A percentile compares a stretch with the other conserved stretches of the same genome.
phyloP scores from a whole-genome alignment of 306 rosid species.

The Castanea sativa region DNA sequence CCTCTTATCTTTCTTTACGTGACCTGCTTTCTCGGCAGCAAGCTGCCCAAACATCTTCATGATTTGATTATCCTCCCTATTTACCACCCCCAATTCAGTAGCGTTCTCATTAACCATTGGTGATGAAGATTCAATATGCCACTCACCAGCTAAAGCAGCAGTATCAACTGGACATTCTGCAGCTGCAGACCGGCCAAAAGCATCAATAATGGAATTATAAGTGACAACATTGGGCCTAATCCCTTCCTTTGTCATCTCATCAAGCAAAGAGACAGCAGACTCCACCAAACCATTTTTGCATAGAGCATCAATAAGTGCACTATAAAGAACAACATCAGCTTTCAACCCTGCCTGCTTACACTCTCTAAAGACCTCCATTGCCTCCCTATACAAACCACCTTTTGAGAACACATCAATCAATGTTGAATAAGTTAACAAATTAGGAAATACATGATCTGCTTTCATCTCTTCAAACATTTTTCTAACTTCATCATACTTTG shows the following conservation, averaged over 20 bases:
- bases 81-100: constrained; percentile 13
- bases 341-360: constrained; percentile 66
- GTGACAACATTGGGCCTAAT: constrained; percentile 85
- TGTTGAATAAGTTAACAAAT: constrained; percentile 79
- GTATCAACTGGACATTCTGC: constrained; percentile 30
- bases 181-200: constrained; percentile 54
- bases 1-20: constrained; percentile 37
- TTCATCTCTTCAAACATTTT: constrained; percentile 61
- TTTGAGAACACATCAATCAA: constrained; percentile 75
- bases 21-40: constrained; percentile 59
- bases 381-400: constrained; percentile 72
- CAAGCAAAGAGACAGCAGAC: constrained; percentile 75
- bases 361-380: constrained; percentile 63
- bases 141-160: constrained; percentile 22
- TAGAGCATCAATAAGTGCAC: constrained; percentile 71
- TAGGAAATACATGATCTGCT: constrained; percentile 47
- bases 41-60: constrained; percentile 49
- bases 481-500: constrained; percentile 58
- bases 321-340: constrained; percentile 86
- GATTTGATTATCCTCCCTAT: constrained; percentile 27
- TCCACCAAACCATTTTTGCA: constrained; percentile 79
- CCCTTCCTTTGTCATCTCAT: constrained; percentile 83
- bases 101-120: constrained; percentile 11
- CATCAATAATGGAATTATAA: constrained; percentile 79
- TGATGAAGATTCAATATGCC: constrained; percentile 19